Conservation (phyloP, 1,139 yeast genomes). For the Taphrina pruni region DNA sequence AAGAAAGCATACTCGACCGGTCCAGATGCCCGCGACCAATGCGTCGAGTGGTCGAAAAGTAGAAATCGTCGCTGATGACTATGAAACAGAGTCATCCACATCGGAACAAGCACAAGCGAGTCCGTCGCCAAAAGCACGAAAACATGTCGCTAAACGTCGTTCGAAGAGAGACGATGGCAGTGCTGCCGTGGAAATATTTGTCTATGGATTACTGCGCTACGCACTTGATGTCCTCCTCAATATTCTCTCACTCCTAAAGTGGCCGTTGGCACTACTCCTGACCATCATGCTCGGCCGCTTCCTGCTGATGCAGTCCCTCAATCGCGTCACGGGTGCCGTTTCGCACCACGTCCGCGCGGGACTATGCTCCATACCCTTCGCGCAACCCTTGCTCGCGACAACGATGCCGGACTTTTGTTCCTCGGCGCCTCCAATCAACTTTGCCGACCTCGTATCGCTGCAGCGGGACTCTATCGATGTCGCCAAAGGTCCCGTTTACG, state of each 20-base stretch:
- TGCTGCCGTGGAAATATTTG: background rate
- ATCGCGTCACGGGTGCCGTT: constrained; percentile 13
- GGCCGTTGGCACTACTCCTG: constrained; percentile 33
- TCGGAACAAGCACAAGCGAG: background rate
- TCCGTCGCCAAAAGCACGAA: background rate
- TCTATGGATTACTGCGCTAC: constrained; percentile 3
- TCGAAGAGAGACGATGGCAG: background rate
- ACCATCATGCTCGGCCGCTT: constrained; percentile 24
- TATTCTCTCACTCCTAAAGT: constrained; percentile 27
- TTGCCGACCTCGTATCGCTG: constrained; percentile 23
- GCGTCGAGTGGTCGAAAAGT: background rate
- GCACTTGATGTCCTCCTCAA: constrained; percentile 17
- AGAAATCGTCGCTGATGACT: constrained; percentile 5
- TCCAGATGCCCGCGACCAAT: background rate
- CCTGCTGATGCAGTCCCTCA: constrained; percentile 15
- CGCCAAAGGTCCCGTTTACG: constrained; percentile 20
- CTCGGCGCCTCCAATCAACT: constrained; percentile 8
- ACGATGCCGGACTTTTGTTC: constrained; percentile 26
- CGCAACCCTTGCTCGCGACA: constrained; percentile 12
- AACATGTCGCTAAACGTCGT: background rate
- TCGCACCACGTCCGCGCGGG: constrained; percentile 19
- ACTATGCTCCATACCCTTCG: constrained; percentile 30
- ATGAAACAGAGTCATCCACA: background rate
- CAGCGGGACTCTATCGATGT: constrained; percentile 19
- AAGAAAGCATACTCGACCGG: background rate